Evolutionary conservation across 139 green algal species (phyloP).

Genomic region (Microglena sp.): DNA sequence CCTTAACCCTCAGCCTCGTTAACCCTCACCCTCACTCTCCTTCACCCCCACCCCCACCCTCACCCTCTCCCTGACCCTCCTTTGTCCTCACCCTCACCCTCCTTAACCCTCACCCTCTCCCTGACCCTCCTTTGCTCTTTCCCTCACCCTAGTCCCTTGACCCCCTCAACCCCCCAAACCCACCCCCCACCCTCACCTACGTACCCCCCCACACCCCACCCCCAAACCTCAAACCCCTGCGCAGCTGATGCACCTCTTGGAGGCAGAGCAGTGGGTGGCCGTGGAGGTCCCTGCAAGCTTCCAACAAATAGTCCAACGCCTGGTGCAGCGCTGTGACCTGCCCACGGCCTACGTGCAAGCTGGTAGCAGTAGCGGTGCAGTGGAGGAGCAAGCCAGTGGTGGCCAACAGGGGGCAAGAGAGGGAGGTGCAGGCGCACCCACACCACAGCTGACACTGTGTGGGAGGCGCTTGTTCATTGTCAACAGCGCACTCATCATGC

Average conservation of each 20-base stretch:
- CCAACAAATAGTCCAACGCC: slow-evolving; percentile 39
- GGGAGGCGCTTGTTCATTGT: slow-evolving; percentile 46
- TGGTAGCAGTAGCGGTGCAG: not conserved
- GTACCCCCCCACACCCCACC: not conserved
- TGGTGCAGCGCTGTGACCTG: slow-evolving; percentile 19
- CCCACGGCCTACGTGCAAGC: slow-evolving; percentile 1
- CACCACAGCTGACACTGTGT: slow-evolving; percentile 20
- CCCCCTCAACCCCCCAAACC: not conserved
- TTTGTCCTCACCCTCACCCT: no score
- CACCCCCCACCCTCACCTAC: no score
- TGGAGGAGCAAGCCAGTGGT: not conserved
- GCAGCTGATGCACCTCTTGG: slow-evolving; percentile 42
- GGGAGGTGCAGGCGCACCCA: not conserved
- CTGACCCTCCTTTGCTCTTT: no score
- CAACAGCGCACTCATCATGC: slow-evolving; percentile 53
- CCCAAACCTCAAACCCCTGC: not conserved
- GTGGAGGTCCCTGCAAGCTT: slow-evolving; percentile 43
- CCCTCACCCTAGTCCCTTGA: no score
- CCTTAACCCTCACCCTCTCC: no score
- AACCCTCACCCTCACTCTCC: no score
- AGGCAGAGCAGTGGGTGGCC: slow-evolving; percentile 58
- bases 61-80: no score
- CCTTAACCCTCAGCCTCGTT: no score
- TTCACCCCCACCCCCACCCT: no score
- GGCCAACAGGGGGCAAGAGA: not conserved